Conservation (phyloP, 805 yeast genomes). For the Candida coquimbonensis region DNA sequence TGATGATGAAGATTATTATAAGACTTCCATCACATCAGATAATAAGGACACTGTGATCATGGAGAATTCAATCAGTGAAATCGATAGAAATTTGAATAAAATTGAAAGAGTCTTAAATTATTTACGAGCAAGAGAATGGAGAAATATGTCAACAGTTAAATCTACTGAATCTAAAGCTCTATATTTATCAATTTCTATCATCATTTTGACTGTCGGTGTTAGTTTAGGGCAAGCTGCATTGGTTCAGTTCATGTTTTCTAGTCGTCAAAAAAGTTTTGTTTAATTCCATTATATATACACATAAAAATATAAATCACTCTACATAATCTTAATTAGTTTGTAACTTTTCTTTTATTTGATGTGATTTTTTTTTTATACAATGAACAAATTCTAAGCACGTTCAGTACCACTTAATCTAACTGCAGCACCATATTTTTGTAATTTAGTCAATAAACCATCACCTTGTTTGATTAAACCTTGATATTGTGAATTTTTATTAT, state of each 20-base stretch:
- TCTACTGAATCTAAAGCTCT: slow-evolving; percentile 74
- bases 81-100: slow-evolving; percentile 52
- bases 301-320: neutral
- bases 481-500: slow-evolving; percentile 91
- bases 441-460: slow-evolving; percentile 82
- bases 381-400: slow-evolving; percentile 30
- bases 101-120: slow-evolving; percentile 64
- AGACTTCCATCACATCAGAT: slow-evolving; percentile 25
- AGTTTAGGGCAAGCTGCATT: slow-evolving; percentile 72
- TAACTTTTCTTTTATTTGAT: too few species aligned
- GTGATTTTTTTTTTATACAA: neutral
- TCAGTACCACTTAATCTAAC: slow-evolving; percentile 93
- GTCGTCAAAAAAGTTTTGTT: slow-evolving; percentile 35
- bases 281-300: slow-evolving; percentile 3
- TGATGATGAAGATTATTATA: slow-evolving; percentile 19
- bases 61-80: slow-evolving; percentile 48
- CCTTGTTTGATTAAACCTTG: slow-evolving; percentile 86
- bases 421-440: slow-evolving; percentile 96
- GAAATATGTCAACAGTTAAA: slow-evolving; percentile 89
- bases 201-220: slow-evolving; percentile 67
- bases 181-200: slow-evolving; percentile 68
- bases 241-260: slow-evolving; percentile 73
- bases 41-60: slow-evolving; percentile 46
- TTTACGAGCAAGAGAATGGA: slow-evolving; percentile 91
- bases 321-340: too few species aligned